Base-by-base conservation (phyloP, 1,284 basidiomycete species). In the Trametes versicolor region DNA sequence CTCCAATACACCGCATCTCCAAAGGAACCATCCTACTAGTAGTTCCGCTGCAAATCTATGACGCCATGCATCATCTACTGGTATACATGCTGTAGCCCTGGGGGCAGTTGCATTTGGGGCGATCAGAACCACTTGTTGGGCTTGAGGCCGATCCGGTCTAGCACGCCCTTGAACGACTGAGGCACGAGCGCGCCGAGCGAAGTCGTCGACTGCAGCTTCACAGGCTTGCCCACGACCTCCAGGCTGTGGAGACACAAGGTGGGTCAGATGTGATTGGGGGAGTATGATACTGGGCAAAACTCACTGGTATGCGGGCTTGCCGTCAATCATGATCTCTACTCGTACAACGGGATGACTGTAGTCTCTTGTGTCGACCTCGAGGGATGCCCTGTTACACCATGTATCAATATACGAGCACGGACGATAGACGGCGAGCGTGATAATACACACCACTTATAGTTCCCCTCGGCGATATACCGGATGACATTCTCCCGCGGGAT, bases 291-390 rank as follows among this genome's bases (percentile, higher is more conserved):
- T 8, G 4, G 50, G 2, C 23, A 25, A 13, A 2, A 77, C 84
- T 63, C 62, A 88, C 85, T 81, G 80, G 80, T 90, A 94, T 9
- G 82, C 83, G 25, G 81, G 75, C 60, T 83, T 80, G 13, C 92
- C 92, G 70, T 93, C 87, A 63, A 93, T 85, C 69, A 87, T 79
- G 2, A 91, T 78, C 72, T 90, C 85, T 13, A 91, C 71, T 36
- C 79, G 80, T 17, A 93, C 78, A 4, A 78, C 80, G 0, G 93
- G 93, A 45, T 80, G 78, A 43, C 82, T 75, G 4, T 79, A 73
- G 66, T 90, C 81, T 48, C 84, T 81, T 0, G 91, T 92, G 74
- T 95, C 90, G 32, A 95, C 83, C 74, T 92, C 91, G 57, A 95
- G 84, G 0, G 89, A 80, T 8, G 90, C 87, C 87, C 88, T 90